Percentiles rank a stretch among this genome's conserved stretches.
These are phyloP conservation scores for Cercophora scortea DNA, from an alignment of 495 filamentous ascomycete species.

Conservation along the genomic window DNA sequence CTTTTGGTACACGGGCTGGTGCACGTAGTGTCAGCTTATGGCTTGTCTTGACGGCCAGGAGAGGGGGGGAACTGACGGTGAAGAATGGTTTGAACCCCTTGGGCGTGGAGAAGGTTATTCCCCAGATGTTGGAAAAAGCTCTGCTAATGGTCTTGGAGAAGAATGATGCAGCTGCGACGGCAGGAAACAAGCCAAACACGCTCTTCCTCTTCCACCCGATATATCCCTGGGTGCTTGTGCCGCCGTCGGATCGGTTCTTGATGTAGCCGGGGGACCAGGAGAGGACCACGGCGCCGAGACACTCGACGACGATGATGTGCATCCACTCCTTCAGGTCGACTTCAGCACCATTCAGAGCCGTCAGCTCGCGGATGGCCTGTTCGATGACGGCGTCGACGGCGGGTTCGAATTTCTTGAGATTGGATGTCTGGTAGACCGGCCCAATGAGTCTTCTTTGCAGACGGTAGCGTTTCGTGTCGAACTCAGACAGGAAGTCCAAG, in stretches of 20 bases:
- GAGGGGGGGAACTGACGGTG: constrained; percentile 6
- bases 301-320: constrained; percentile 35
- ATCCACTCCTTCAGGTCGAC: constrained; percentile 34
- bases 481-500: constrained; percentile 30
- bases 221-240: constrained; percentile 27
- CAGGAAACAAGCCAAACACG: constrained; percentile 29
- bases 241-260: constrained; percentile 23
- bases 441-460: constrained; percentile 33
- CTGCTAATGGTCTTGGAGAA: constrained; percentile 12
- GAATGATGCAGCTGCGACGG: constrained; percentile 7
- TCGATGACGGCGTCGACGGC: constrained; percentile 26
- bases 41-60: not conserved
- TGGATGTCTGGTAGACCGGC: constrained; percentile 23
- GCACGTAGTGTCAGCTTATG: not conserved
- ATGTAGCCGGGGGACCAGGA: constrained; percentile 35
- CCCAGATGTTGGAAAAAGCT: constrained; percentile 18
- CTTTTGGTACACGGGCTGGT: constrained; percentile 22
- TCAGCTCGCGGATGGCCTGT: constrained; percentile 15
- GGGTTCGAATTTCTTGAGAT: constrained; percentile 27
- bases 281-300: constrained; percentile 29
- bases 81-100: constrained; percentile 29
- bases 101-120: constrained; percentile 20
- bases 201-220: constrained; percentile 28
- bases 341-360: constrained; percentile 16
- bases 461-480: constrained; percentile 28